Base-by-base conservation (phyloP, 257 asterid genomes). In the Salvia splendens region DNA sequence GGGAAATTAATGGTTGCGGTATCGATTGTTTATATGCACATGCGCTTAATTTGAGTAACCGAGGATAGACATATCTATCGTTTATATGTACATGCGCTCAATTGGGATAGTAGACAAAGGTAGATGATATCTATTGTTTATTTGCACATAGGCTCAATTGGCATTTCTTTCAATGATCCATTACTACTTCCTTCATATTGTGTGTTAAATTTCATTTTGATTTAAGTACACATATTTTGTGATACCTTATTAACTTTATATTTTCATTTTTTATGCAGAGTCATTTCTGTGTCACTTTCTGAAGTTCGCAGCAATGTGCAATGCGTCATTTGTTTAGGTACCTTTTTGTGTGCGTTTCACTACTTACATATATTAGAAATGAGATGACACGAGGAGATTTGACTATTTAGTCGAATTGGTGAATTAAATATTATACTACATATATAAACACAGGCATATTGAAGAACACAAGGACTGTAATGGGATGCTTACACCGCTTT, bases 401-500 rank as follows among this genome's bases (percentile, higher is more conserved):
- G 42, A 38, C 42, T 40, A 40, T 40, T 24, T 24, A 24, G 30
- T 24, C 30, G 30, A 24, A 24, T 24, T 24, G 30, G 30, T 24
- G 30, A 24, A 24, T 24, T 24, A 24, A 24, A 1, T 2, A 24
- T 24, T 24, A 1, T 2, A 24, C 2, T 24, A 24, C 30, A 24
- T 24, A 24, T 24, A 24, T 36, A 8, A 51, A 16, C 40, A 67
- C 72, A 67, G 79, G 82, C 41, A 80, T 82, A 20, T 78, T 82
- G 65, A 85, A 74, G 84, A 85, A 75, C 35, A 78, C 87, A 38
- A 70, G 90, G 45, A 75, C 84, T 16, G 84, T 82, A 17, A 85
- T 82, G 90, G 86, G 74, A 66, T 82, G 90, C 72, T 74, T 82
- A 40, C 87, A 82, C 73, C 87, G 90, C 16, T 85, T 85, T 74